Base-by-base conservation (phyloP, 176 grass and related monocot species). In the Triticum monococcum region DNA sequence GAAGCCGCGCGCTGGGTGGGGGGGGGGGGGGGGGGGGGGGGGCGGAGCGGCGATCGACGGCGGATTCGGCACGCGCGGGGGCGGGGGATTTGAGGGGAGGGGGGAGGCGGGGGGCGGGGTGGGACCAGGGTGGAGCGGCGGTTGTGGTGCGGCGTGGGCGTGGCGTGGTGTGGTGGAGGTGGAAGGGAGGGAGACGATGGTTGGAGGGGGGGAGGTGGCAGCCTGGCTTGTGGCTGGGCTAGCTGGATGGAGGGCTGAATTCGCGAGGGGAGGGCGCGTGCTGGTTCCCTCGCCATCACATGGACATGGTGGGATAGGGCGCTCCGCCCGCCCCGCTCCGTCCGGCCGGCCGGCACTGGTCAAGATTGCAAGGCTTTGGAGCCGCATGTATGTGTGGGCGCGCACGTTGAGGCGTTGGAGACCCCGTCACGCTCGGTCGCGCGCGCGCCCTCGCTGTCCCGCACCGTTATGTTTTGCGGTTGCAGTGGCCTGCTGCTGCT, bases 81-180 rank as follows among this genome's bases (percentile, higher is more conserved):
- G 52, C 61, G 26, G 61, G n/a, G 86, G 85, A 86, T 87, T 89
- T 87, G 90, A 87, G 41, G 80, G 23, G 38, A 31, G 4, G 11
- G 57, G 56, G 32, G 65, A 12, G 52, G 56, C 64, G 76, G 75
- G 7, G 62, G 14, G 0, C 50, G 54, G 54, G 75, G 77, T 89
- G 89, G 89, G 43, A 82, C 75, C 89, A 87, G 67, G 33, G 30
- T 56, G 64, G 87, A 40, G 77, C 33, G 70, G 31, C 60, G 75
- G 68, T 31, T 17, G 38, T 31, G 77, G 77, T 45, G 68, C 74
- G 24, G 20, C 33, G 84, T 12, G 78, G 72, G 41, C 41, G 41
- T 45, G 41, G 41, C 41, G 84, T 12, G 78, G 72, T 50, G 54
- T 65, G 73, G 56, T 46, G 31, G 6, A 40, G 73, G 57, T 80